Conservation (phyloP, 2,329 filamentous ascomycete genomes). For the Talaromyces sp. region DNA sequence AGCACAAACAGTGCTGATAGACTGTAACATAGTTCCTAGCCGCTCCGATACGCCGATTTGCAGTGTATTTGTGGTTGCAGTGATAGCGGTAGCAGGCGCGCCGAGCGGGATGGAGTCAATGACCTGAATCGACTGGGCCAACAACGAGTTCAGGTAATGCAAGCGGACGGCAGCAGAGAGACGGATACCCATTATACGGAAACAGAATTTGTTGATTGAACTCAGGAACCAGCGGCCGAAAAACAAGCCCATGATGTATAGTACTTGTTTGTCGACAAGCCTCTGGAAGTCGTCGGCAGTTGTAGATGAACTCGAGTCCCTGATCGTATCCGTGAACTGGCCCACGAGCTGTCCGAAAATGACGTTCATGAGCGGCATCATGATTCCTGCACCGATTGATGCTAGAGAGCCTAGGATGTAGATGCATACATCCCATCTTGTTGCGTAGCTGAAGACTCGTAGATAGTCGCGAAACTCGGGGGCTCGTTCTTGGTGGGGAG, state of each 20-base stretch:
- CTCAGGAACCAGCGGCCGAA: neutral
- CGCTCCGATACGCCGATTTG: constrained; percentile 56
- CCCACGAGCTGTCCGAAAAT: constrained; percentile 57
- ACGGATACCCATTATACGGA: constrained; percentile 50
- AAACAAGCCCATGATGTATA: constrained; percentile 3
- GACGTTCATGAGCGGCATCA: constrained; percentile 55
- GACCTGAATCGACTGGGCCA: constrained; percentile 49
- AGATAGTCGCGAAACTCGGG: constrained; percentile 7
- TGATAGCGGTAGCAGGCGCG: constrained; percentile 52
- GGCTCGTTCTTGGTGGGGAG: neutral
- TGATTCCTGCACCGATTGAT: constrained; percentile 18
- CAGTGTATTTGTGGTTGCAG: constrained; percentile 51
- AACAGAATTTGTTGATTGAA: constrained; percentile 37
- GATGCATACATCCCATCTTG: constrained; percentile 6
- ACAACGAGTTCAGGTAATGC: constrained; percentile 49
- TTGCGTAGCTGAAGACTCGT: constrained; percentile 10
- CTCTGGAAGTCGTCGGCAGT: constrained; percentile 12
- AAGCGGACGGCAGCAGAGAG: constrained; percentile 52
- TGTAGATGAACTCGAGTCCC: constrained; percentile 50
- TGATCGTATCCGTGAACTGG: constrained; percentile 45
- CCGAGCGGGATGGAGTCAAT: constrained; percentile 52
- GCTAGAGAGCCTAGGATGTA: neutral
- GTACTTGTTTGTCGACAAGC: neutral
- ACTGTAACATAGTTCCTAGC: constrained; percentile 45
- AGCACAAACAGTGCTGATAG: constrained; percentile 40